Evolutionary conservation across 257 asterid species (phyloP), one percentile per base, ranked within the genome.

Genomic region (Petunia axillaris): DNA sequence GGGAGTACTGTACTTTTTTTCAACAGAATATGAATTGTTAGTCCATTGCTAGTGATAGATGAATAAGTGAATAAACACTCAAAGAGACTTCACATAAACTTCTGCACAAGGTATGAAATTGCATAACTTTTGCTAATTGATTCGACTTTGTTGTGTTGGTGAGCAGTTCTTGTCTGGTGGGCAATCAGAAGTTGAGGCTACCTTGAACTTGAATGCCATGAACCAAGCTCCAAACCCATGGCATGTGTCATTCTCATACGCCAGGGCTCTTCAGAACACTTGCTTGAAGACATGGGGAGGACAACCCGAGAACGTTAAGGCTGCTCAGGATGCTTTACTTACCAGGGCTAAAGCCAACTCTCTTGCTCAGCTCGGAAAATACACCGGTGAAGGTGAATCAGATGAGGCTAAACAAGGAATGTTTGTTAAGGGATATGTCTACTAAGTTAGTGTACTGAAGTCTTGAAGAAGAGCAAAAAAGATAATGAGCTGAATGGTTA

Each of bases 281-380:
- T 90, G 94, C 85, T 82, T 91, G 80, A 91, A 90, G 89, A 89
- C 94, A 65, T 91, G 97, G 97, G 93, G 91, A 43, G 94, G 97
- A 25, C 89, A 40, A 54, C 90, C 91, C 0, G 97, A 90, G 88
- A 91, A 90, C 38, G 92, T 90, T 13, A 77, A 83, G 87, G 94
- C 91, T 4, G 97, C 95, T 70, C 97, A 91, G 64, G 91, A 86
- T 58, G 62, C 88, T 38, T 77, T 92, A 90, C 90, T 92, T 16
- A 2, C 79, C 41, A 89, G 96, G 64, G 97, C 97, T 76, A 89
- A 86, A 81, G 90, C 94, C 55, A 92, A 92, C 89, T 92, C 95
- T 37, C 86, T 89, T 80, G 97, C 97, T 46, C 97, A 92, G 85
- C 97, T 91, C 35, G 96, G 97, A 36, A 91, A 92, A 65, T 91